Conservation (phyloP, 2,329 filamentous ascomycete species). For the Coleophoma eucalyptorum region DNA sequence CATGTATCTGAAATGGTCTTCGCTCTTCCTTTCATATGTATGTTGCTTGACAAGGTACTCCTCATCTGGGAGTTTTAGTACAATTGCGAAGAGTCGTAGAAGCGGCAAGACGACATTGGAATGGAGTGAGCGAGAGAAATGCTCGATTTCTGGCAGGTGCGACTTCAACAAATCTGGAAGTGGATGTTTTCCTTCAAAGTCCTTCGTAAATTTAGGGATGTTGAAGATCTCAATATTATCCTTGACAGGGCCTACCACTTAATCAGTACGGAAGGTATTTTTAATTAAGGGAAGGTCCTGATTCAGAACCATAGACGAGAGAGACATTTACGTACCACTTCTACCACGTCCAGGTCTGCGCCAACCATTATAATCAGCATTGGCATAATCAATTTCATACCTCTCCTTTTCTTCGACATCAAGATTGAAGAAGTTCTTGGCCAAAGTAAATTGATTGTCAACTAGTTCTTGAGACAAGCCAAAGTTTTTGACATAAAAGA, state of each 20-base stretch:
- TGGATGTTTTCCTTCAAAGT: slow-evolving; percentile 33
- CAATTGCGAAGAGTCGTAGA: slow-evolving; percentile 55
- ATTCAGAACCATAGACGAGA: background rate
- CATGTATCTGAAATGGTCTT: slow-evolving; percentile 63
- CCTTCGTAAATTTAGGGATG: slow-evolving; percentile 51
- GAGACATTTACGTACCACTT: background rate
- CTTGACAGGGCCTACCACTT: background rate
- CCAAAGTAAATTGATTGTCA: slow-evolving; percentile 55
- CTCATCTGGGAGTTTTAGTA: slow-evolving; percentile 57
- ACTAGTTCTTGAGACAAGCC: slow-evolving; percentile 54
- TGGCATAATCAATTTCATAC: slow-evolving; percentile 44
- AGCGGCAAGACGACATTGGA: slow-evolving; percentile 52
- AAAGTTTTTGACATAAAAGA: slow-evolving; percentile 60
- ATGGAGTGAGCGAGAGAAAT: slow-evolving; percentile 42
- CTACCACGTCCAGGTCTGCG: slow-evolving; percentile 15
- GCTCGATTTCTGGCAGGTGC: slow-evolving; percentile 50
- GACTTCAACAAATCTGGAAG: slow-evolving; percentile 44
- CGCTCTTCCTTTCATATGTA: slow-evolving; percentile 51
- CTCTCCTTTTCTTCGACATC: slow-evolving; percentile 54
- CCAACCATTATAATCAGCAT: slow-evolving; percentile 53
- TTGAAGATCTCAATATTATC: slow-evolving; percentile 60
- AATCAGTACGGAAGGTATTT: too few species aligned
- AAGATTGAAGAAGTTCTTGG: slow-evolving; percentile 51
- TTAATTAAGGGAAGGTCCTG: too few species aligned
- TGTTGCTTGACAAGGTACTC: slow-evolving; percentile 52